Base-by-base conservation (phyloP, 139 green algal species). In the Chlamydomonas sp. region DNA sequence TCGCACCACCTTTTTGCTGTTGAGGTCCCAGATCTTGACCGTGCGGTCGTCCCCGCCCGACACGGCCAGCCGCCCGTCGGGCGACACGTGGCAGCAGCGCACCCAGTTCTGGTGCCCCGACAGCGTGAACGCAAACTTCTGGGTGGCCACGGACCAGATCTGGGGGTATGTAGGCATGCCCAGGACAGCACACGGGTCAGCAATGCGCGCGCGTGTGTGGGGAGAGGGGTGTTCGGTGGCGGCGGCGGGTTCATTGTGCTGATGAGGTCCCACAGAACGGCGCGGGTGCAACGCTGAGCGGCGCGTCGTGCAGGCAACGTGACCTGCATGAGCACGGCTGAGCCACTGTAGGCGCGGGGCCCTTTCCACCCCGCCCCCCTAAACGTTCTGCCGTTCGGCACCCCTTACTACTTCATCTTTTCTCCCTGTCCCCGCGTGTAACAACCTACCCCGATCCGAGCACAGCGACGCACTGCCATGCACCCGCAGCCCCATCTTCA, bases 61-160 rank as follows among this genome's bases (percentile, higher is more conserved):
- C 7, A 96, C 94, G 6, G 93, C 95, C 77, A 98, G 89, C 15
- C 96, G 90, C 3, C 94, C 93, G 78, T 98, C 96, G 6, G 95
- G 95, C 61, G 88, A 95, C 74, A 98, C 94, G 69, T 94, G 78
- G 61, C 91, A 95, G 73, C 88, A 91, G n/a, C 96, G 90, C 84
- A 98, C 95, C 96, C 96, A 98, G 92, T 98, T 98, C 79, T 90
- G 93, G 92, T 98, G 96, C 0, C 96, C 96, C 8, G 86, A 90
- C 63, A 98, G 90, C 49, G 94, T 97, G 91, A 91, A 96, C 63
- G 94, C 89, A 92, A 98, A 98, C 57, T 93, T 92, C 91, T 97
- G 96, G 0, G 89, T 92, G 0, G 93, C 93, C 61, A 97, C 86
- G 0, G 94, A 94, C 96, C 96, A 98, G 59, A 98, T 90, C 95